Conservation (phyloP, 2,329 filamentous ascomycete genomes). For the Cladophialophora yegresii region DNA sequence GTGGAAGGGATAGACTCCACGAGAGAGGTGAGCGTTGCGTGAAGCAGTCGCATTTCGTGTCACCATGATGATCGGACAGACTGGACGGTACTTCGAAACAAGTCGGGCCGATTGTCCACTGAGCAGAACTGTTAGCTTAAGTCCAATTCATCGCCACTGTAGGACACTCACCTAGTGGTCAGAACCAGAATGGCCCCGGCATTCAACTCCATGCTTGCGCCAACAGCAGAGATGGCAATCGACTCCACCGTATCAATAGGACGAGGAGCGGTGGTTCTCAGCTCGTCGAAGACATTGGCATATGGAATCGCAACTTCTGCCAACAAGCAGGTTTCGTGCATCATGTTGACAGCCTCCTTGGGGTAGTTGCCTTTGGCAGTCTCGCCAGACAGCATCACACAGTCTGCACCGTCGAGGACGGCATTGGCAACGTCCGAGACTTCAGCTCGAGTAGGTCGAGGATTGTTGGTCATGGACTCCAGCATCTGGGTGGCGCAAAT, state of each 20-base stretch:
- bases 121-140: conserved; percentile 33
- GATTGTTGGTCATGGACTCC: conserved; percentile 99
- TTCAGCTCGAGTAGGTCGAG: conserved; percentile 94
- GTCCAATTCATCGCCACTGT: neutral
- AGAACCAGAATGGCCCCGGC: conserved; percentile 94
- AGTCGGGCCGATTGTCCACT: conserved; percentile 91
- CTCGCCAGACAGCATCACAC: conserved; percentile 99
- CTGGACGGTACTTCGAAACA: conserved; percentile 96
- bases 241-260: conserved; percentile 89
- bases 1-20: conserved; percentile 95
- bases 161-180: conserved; percentile 70
- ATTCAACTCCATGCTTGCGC: conserved; percentile 92
- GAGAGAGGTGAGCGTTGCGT: conserved; percentile 91
- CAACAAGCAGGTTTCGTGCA: conserved; percentile 96
- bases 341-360: conserved; percentile 87
- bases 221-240: conserved; percentile 94
- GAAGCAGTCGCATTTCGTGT: conserved; percentile 82
- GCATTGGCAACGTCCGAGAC: conserved; percentile 98
- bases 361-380: conserved; percentile 98
- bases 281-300: conserved; percentile 93
- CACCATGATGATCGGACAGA: conserved; percentile 99
- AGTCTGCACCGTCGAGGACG: conserved; percentile 95
- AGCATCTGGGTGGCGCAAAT: conserved; percentile 99
- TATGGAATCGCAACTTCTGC: conserved; percentile 98
- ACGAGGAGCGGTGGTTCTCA: conserved; percentile 78